Percentiles rank a stretch among this genome's conserved stretches.
Evolutionary conservation across 441 rosid species (phyloP).

Genomic region (Populus hybrid): DNA sequence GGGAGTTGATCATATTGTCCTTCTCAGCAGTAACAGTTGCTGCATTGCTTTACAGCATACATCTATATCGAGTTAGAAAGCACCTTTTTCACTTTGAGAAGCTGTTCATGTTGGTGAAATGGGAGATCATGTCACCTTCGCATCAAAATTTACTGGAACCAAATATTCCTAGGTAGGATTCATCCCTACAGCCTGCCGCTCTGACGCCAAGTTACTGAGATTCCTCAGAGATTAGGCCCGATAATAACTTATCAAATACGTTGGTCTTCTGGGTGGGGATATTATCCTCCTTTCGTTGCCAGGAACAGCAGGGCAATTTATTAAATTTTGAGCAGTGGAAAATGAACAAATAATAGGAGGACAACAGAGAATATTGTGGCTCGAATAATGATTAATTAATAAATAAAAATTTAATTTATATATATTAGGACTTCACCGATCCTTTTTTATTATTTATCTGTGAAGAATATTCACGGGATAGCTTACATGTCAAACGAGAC

Average conservation of each 20-base stretch:
- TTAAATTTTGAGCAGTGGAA: not conserved
- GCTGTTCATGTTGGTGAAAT: conserved; percentile 18
- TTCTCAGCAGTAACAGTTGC: conserved; percentile 47
- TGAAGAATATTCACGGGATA: no score
- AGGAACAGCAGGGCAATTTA: not conserved
- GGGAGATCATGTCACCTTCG: conserved; percentile 3
- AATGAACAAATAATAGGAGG: not conserved
- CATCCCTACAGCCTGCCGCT: not conserved
- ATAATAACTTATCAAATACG: not conserved
- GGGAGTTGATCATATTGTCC: conserved; percentile 65
- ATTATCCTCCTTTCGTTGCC: not conserved
- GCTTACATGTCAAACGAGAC: no score
- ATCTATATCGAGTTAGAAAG: conserved; percentile 51
- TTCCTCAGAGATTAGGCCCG: not conserved
- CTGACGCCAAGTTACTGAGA: not conserved
- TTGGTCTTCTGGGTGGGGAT: not conserved
- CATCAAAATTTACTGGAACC: not conserved
- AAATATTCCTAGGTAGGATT: not conserved
- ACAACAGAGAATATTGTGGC: not conserved
- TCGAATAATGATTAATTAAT: not conserved
- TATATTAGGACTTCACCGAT: not conserved
- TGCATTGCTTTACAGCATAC: conserved; percentile 50
- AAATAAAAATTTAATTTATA: no score
- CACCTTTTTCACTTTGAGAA: conserved; percentile 67
- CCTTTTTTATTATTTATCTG: no score